Percentiles rank a stretch among this genome's conserved stretches.
phyloP scores from a whole-genome alignment of 2,329 filamentous ascomycete genomes.

The Neospermospora avenae region DNA sequence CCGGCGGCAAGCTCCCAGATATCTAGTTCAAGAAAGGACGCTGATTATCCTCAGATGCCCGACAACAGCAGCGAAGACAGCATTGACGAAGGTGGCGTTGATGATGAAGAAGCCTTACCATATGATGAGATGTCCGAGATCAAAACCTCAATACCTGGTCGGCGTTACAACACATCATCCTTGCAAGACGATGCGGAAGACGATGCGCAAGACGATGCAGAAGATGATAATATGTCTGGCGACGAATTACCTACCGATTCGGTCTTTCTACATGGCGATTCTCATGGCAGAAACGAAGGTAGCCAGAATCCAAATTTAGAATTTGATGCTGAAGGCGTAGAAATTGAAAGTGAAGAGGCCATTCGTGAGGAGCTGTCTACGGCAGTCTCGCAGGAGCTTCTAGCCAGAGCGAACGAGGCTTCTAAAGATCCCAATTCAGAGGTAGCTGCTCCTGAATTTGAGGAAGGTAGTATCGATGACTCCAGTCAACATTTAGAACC shows the following conservation, averaged over 20 bases:
- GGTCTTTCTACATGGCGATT: background rate
- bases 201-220: no score
- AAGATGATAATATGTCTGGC: background rate
- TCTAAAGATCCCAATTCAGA: background rate
- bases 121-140: conserved; percentile 9
- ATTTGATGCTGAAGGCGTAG: background rate
- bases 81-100: background rate
- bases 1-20: background rate
- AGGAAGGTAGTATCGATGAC: background rate
- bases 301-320: background rate
- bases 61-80: conserved; percentile 15
- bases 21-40: conserved; percentile 22
- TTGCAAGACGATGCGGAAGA: no score
- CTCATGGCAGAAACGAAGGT: background rate
- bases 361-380: background rate
- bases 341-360: background rate
- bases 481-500: background rate
- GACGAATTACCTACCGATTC: background rate
- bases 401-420: no score
- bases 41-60: conserved; percentile 14
- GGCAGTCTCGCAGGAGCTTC: background rate
- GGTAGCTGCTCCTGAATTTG: background rate
- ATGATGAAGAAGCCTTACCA: background rate
- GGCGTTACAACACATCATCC: background rate
- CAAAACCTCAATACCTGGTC: conserved; percentile 1